Conservation (phyloP, 345 rosid species). For the Barbarea vulgaris region DNA sequence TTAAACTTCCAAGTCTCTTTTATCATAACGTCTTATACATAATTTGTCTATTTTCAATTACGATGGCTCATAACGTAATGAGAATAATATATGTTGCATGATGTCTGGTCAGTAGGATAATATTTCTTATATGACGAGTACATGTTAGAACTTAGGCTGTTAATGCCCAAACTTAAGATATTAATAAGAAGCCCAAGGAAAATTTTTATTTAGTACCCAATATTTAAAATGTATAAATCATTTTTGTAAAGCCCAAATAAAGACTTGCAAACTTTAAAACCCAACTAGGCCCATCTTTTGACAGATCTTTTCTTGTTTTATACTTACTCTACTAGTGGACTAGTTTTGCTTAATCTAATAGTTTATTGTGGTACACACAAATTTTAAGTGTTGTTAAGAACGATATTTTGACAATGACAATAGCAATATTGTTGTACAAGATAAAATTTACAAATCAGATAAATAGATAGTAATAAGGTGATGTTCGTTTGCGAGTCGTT, state of each 20-base stretch:
- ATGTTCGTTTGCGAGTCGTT: no score
- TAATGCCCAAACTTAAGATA: background rate
- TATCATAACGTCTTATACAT: background rate
- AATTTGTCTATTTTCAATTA: conserved; percentile 9
- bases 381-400: background rate
- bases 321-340: background rate
- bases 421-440: background rate
- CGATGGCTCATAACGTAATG: conserved; percentile 4
- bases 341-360: background rate
- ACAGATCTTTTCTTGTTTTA: background rate
- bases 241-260: background rate
- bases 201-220: background rate
- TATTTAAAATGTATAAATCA: background rate
- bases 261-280: background rate
- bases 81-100: background rate
- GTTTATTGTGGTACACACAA: background rate
- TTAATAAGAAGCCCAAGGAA: background rate
- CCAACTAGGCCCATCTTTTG: background rate
- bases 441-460: no score
- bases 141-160: background rate
- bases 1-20: background rate
- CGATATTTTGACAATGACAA: background rate
- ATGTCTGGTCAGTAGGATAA: background rate
- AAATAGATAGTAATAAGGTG: no score
- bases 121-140: background rate